These are phyloP conservation scores for Colletotrichum tamarilloi DNA, from an alignment of 2,329 filamentous ascomycete genomes.

Conservation along the genomic window DNA sequence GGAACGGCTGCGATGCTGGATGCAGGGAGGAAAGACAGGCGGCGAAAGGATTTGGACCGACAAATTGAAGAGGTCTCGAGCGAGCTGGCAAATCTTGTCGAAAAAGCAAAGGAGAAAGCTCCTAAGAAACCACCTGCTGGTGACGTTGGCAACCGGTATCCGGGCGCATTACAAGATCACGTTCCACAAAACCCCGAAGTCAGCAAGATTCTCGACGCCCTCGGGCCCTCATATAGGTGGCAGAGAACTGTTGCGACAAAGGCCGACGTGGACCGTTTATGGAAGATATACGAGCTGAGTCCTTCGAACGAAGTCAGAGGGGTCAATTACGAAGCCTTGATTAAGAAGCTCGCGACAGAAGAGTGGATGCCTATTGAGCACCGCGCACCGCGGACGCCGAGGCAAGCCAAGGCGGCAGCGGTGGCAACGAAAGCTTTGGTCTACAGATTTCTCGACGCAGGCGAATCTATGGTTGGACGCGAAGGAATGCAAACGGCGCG, in stretches of 20 bases:
- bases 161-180: conserved; percentile 10
- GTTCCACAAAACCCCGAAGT: conserved; percentile 13
- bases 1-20: conserved; percentile 74
- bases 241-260: neutral
- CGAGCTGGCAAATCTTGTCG: conserved; percentile 54
- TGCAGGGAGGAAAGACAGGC: conserved; percentile 66
- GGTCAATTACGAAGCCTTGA: conserved; percentile 8
- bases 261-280: neutral
- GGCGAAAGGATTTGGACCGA: conserved; percentile 69
- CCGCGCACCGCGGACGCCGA: neutral
- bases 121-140: conserved; percentile 37
- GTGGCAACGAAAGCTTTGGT: neutral
- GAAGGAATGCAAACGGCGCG: neutral
- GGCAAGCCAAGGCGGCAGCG: neutral
- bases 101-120: conserved; percentile 42
- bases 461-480: neutral
- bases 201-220: conserved; percentile 20
- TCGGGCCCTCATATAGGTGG: conserved; percentile 4
- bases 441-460: neutral
- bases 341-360: neutral
- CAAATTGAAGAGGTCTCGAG: conserved; percentile 67
- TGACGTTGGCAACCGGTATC: conserved; percentile 38
- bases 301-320: neutral
- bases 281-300: conserved; percentile 15
- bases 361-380: neutral